Base-by-base conservation (phyloP, 352 stramenopile genomes). In the Phytophthora syringae region DNA sequence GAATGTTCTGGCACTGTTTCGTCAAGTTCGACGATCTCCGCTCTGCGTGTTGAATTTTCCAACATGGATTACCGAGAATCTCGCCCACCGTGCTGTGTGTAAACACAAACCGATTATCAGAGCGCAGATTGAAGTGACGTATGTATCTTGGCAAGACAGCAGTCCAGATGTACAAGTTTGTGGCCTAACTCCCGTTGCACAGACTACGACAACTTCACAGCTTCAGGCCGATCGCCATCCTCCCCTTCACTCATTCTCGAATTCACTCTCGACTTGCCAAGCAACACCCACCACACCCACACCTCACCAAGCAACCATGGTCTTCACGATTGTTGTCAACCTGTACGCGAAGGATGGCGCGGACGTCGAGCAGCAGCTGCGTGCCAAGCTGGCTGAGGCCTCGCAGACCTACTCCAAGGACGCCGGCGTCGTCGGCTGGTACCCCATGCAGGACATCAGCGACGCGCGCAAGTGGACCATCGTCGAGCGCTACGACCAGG, bases 301-400 rank as follows among this genome's bases (percentile, higher is more conserved):
- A n/a, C n/a, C n/a, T n/a, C 36, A 47, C 12, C 36, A 39, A 57
- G 15, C 9, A 43, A 60, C 39, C 25, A 60, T 60, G 52, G 52
- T 60, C 53, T 61, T 53, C 53, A 53, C 53, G 42, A 44, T 61
- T 39, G 53, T 53, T 20, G 44, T 61, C 44, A 52, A 61, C 53
- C 44, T 61, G 42, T 52, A 61, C 53, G 53, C 32, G 42, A 53
- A 61, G 32, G 53, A 61, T 20, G 53, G 32, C 53, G 52, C 47
- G 42, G 53, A 53, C 42, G 53, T 52, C 22, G 53, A 61, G 40
- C 28, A 61, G 32, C 40, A 53, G 42, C 40, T 53, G 27, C 53
- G 53, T 16, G 30, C 42, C 44, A 53, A 61, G 32, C 53, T 61
- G 28, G 16, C 42, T n/a, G 53, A 61, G 28, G 53, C 53, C 53